Conservation (phyloP, 108 stramenopile species). For the Epithemia pelagica region DNA sequence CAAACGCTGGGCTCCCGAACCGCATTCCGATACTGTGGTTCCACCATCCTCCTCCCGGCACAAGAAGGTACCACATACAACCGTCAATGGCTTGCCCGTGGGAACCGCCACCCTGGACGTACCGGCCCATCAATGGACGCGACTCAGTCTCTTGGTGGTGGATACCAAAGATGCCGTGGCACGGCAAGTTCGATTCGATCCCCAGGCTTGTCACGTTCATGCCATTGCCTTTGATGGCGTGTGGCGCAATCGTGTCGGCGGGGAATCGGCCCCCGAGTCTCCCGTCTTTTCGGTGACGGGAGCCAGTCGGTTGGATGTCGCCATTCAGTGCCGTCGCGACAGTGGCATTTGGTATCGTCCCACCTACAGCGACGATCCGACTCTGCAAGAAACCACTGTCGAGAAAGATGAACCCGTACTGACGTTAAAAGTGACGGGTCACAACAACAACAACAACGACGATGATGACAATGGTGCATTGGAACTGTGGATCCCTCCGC, state of each 20-base stretch:
- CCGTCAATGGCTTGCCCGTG: constrained; percentile 3
- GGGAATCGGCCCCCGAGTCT: background rate
- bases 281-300: constrained; percentile 22
- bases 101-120: constrained; percentile 3
- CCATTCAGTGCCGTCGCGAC: constrained; percentile 18
- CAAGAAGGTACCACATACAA: background rate
- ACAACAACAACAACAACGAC: background rate
- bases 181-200: constrained; percentile 13
- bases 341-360: constrained; percentile 7
- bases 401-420: background rate
- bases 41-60: background rate
- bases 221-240: constrained; percentile 39
- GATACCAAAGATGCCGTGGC: constrained; percentile 13
- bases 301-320: constrained; percentile 33
- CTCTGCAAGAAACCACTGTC: background rate
- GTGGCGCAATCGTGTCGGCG: constrained; percentile 21
- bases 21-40: background rate
- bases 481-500: constrained; percentile 21
- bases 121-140: constrained; percentile 15
- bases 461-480: constrained; percentile 4
- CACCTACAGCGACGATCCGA: background rate
- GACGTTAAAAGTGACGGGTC: background rate
- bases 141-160: constrained; percentile 21
- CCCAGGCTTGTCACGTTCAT: constrained; percentile 17
- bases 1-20: background rate